Evolutionary conservation across 2,329 filamentous ascomycete genomes (phyloP).

Genomic region (Ceratocystis alfenasii): DNA sequence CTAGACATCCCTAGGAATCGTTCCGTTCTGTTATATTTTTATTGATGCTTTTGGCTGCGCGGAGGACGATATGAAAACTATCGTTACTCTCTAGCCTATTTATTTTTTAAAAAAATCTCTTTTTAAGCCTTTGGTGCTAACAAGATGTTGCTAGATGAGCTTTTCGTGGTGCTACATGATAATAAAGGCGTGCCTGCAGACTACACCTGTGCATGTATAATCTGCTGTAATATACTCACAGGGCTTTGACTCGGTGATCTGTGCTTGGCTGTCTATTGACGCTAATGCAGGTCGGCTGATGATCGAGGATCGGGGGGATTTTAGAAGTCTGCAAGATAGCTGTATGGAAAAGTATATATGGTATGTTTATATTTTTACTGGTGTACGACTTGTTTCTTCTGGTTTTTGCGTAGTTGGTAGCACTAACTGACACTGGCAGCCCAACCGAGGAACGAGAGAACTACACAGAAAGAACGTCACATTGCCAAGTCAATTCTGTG

Average conservation of each 20-base stretch:
- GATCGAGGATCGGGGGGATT: background rate
- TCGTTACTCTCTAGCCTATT: background rate
- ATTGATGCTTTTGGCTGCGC: background rate
- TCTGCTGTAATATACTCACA: background rate
- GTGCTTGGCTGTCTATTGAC: background rate
- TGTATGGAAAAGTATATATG: too few relatives aligned
- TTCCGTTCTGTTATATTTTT: background rate
- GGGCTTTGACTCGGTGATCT: background rate
- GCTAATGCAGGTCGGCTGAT: conserved; percentile 2
- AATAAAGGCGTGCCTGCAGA: background rate
- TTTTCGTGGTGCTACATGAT: too few relatives aligned
- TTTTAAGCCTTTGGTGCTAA: background rate
- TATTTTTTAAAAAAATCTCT: background rate
- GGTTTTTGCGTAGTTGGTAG: too few relatives aligned
- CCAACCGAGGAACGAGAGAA: too few relatives aligned
- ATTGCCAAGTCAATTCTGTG: too few relatives aligned
- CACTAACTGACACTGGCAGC: too few relatives aligned
- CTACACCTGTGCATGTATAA: background rate
- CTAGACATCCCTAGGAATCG: background rate
- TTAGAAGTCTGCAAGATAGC: too few relatives aligned
- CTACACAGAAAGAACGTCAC: too few relatives aligned
- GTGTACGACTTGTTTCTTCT: too few relatives aligned
- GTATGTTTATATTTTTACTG: too few relatives aligned
- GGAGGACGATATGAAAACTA: background rate
- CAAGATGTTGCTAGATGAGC: background rate